A percentile compares a stretch with the other conserved stretches of the same genome.
These are phyloP conservation scores for Calophaca sinica DNA, from an alignment of 306 rosid genomes.

Conservation along the genomic window DNA sequence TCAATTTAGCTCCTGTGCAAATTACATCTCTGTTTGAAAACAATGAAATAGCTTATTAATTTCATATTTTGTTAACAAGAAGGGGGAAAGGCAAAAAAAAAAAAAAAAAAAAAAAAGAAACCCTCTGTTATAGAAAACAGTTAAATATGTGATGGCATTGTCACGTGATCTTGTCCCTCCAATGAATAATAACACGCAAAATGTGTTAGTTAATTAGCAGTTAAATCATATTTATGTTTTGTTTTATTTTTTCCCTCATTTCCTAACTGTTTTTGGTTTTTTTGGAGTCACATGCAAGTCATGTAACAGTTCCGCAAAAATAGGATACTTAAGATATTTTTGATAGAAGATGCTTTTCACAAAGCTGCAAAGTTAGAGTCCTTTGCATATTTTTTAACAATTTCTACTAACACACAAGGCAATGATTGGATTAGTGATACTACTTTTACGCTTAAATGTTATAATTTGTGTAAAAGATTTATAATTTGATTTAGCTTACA, in stretches of 20 bases:
- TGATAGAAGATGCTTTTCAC: neutral
- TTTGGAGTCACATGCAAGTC: slow-evolving; percentile 1
- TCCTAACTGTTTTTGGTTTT: neutral
- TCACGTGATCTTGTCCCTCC: neutral
- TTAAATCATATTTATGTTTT: neutral
- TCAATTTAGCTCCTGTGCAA: neutral
- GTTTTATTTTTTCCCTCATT: neutral
- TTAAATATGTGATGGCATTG: neutral
- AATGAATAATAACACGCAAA: neutral
- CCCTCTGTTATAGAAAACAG: too few species aligned
- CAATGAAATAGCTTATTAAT: neutral
- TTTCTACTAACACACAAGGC: neutral
- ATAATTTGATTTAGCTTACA: slow-evolving; percentile 30
- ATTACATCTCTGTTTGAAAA: neutral
- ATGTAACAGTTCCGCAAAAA: slow-evolving; percentile 2
- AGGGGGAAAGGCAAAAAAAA: too few species aligned
- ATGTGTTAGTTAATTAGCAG: neutral
- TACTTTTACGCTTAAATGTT: neutral
- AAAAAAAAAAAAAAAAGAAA: neutral
- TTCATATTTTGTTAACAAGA: too few species aligned
- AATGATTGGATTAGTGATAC: neutral
- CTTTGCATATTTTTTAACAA: slow-evolving; percentile 1
- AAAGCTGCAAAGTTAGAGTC: neutral
- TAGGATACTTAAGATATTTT: neutral
- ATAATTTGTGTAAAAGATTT: too few species aligned